Evolutionary conservation across 805 yeast genomes (phyloP).

Genomic region (Saccharomycopsis vini): DNA sequence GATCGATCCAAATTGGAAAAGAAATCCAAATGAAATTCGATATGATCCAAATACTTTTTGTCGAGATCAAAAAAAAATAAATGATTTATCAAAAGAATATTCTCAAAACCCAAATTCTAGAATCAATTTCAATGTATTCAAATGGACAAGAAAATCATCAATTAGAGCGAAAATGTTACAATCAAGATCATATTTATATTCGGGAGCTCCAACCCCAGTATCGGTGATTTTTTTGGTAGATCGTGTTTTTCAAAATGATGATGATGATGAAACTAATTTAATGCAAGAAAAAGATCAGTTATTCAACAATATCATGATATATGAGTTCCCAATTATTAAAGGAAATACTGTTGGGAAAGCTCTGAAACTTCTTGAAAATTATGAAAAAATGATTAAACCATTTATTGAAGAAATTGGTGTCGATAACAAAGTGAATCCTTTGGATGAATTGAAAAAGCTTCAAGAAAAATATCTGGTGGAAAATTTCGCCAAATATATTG

Average conservation of each 20-base stretch:
- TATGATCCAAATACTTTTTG: conserved; percentile 12
- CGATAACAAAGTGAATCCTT: conserved; percentile 7
- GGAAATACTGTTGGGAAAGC: conserved; percentile 17
- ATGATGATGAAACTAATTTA: neutral
- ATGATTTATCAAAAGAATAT: conserved; percentile 14
- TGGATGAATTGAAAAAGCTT: conserved; percentile 11
- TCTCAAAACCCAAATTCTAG: conserved; percentile 19
- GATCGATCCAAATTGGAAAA: no score
- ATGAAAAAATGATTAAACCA: conserved; percentile 11
- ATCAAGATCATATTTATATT: conserved; percentile 33
- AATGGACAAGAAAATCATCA: conserved; percentile 28
- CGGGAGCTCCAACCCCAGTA: conserved; percentile 33
- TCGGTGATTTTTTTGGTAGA: conserved; percentile 23
- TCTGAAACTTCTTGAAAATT: conserved; percentile 13
- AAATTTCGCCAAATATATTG: neutral
- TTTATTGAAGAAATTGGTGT: conserved; percentile 3
- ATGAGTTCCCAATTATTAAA: conserved; percentile 15
- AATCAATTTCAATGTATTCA: conserved; percentile 34
- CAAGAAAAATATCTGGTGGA: conserved; percentile 5
- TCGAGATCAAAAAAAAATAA: conserved; percentile 4
- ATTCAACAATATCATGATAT: conserved; percentile 11
- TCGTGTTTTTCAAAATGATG: conserved; percentile 3
- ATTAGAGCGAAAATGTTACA: conserved; percentile 26
- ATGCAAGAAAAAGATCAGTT: neutral
- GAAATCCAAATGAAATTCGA: neutral